A percentile compares a stretch with the other conserved stretches of the same genome.
Evolutionary conservation across 768 basidiomycete species (phyloP).

Genomic region (Phaffia australis): DNA sequence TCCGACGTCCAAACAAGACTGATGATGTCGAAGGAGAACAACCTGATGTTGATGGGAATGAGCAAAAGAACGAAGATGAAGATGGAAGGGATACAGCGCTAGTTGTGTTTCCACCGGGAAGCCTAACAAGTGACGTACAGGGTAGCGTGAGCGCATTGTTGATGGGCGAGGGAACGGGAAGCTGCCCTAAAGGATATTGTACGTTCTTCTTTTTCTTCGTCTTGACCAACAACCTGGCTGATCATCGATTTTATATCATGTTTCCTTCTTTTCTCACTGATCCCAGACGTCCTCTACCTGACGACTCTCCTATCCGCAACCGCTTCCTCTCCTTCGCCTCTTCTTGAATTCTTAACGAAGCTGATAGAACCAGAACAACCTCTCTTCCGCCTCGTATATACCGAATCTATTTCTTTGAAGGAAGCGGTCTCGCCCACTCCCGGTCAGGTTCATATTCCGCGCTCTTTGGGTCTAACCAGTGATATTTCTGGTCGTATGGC

Average conservation of each 20-base stretch:
- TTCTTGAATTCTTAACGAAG: conserved; percentile 35
- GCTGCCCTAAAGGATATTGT: conserved; percentile 66
- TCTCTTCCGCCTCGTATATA: conserved; percentile 47
- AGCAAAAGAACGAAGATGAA: conserved; percentile 33
- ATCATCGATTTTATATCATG: background rate
- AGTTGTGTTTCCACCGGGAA: conserved; percentile 63
- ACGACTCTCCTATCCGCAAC: conserved; percentile 43
- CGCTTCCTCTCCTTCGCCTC: conserved; percentile 37
- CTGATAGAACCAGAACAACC: conserved; percentile 8
- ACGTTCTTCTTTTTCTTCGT: conserved; percentile 31
- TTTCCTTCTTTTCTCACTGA: conserved; percentile 21
- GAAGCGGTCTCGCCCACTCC: conserved; percentile 31
- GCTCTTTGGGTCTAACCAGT: conserved; percentile 34
- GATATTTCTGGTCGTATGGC: too few relatives aligned
- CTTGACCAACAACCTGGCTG: background rate
- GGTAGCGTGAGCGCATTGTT: conserved; percentile 54
- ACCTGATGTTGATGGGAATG: conserved; percentile 17
- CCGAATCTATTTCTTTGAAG: conserved; percentile 39
- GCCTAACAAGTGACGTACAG: conserved; percentile 37
- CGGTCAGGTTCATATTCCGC: conserved; percentile 30
- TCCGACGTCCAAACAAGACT: conserved; percentile 19
- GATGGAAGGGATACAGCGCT: conserved; percentile 52
- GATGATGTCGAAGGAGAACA: background rate
- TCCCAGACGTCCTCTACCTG: conserved; percentile 39
- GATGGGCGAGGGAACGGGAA: conserved; percentile 62